Base-by-base conservation (phyloP, 2,329 filamentous ascomycete genomes). In the Aspergillus udagawae region DNA sequence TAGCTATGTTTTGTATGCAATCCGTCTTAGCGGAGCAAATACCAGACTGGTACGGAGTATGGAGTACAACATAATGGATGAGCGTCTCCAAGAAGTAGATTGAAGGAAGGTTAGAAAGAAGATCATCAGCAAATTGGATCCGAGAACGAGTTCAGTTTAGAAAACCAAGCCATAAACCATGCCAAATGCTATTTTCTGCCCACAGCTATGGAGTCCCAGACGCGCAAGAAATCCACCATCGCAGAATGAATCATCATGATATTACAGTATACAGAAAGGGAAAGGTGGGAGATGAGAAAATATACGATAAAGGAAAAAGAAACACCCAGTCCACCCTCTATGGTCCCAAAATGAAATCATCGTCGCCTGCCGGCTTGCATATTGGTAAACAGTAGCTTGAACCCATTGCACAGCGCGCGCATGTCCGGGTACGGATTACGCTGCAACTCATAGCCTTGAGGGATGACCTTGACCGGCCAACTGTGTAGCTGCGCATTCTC, bases 361-460 rank as follows among this genome's bases (percentile, higher is more conserved):
- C 67, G 66, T 48, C 70, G 64, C 60, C 66, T 69, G 14, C 66
- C 63, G 35, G 66, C 70, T 64, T 80, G 76, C 82, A 88, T 81
- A 73, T 87, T 89, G 59, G 81, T 80, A 72, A 92, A 92, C 54
- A 92, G 81, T 69, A 93, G 76, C 82, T 97, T 97, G 82, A 97
- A 97, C 5, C 93, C 94, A 77, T 99, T 99, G 81, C 93, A 96
- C 61, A 99, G 80, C 51, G 92, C 91, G 65, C 89, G 84, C 90
- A 97, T 96, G 68, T 97, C 92, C 0, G 94, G 93, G 72, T 99
- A 99, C 53, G 88, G 85, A 64, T 90, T 89, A 64, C 89, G 90
- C 76, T 92, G 86, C 67, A 99, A 82, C 78, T 97, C 92, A 70
- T 93, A 99, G 4, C 91, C 94, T 67, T 95, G 90, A 2, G 94